A percentile compares a stretch with the other conserved stretches of the same genome.
Conservation (phyloP, 768 basidiomycete genomes). For the Hemileccinum impolitum region DNA sequence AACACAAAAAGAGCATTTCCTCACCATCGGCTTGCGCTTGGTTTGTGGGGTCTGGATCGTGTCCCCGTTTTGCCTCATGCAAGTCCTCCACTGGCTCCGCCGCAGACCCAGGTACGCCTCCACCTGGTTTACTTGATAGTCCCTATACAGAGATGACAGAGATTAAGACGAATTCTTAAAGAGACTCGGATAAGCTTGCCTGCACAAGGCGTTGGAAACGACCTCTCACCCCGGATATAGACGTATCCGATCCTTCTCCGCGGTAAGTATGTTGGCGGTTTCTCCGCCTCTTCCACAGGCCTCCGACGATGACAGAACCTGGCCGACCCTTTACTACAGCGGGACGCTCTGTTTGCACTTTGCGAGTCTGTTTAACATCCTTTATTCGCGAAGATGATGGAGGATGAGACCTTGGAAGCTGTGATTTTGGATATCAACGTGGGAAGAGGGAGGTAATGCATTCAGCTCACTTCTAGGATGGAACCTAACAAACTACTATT, state of each 20-base stretch:
- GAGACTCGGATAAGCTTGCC: constrained; percentile 2
- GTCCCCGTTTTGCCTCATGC: background rate
- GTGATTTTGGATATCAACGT: background rate
- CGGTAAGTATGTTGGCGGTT: background rate
- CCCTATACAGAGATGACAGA: constrained; percentile 4
- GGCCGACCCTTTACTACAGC: background rate
- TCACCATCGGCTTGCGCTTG: constrained; percentile 13
- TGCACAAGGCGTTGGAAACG: constrained; percentile 17
- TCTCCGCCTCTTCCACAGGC: constrained; percentile 11
- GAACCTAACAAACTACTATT: constrained; percentile 15
- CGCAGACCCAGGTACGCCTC: background rate
- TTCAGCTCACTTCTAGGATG: constrained; percentile 16
- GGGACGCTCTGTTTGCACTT: constrained; percentile 8
- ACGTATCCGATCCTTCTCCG: background rate
- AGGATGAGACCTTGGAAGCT: constrained; percentile 16
- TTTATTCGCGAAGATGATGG: constrained; percentile 3
- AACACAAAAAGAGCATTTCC: constrained; percentile 23
- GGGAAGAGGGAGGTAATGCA: background rate
- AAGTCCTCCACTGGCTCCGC: background rate
- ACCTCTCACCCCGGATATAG: background rate
- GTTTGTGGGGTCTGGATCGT: background rate
- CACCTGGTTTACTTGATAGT: background rate
- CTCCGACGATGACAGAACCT: constrained; percentile 2
- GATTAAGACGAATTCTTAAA: background rate
- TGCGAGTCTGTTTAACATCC: background rate